phyloP scores from a whole-genome alignment of 1,139 yeast genomes.

The Pichia sp. region DNA sequence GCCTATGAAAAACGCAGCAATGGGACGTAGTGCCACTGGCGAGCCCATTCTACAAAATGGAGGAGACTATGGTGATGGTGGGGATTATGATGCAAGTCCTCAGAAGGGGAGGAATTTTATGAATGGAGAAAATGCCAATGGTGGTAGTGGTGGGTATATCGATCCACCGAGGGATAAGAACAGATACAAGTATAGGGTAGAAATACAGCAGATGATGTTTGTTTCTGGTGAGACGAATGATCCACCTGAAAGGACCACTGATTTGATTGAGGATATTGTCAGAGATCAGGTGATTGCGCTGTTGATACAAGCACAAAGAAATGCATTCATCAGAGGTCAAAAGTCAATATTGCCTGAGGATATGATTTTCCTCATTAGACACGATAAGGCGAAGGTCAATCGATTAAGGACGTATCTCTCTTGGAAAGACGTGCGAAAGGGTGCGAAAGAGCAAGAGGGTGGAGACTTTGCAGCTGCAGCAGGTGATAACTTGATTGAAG shows the following conservation, averaged over 20 bases:
- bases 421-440: conserved; percentile 97
- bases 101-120: not conserved
- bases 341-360: conserved; percentile 89
- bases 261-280: conserved; percentile 89
- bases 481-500: conserved; percentile 45
- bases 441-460: conserved; percentile 91
- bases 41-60: no score
- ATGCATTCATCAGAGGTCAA: conserved; percentile 77
- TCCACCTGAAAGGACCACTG: conserved; percentile 87
- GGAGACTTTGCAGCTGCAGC: conserved; percentile 55
- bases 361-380: conserved; percentile 83
- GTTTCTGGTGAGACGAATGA: conserved; percentile 94
- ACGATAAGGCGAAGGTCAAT: conserved; percentile 91
- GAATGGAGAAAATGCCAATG: no score
- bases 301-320: conserved; percentile 63
- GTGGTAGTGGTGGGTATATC: conserved; percentile 1
- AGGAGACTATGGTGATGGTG: not conserved
- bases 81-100: conserved; percentile 3
- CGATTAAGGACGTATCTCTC: conserved; percentile 83
- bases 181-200: conserved; percentile 72
- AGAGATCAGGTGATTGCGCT: conserved; percentile 92
- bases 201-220: conserved; percentile 98
- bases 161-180: conserved; percentile 26
- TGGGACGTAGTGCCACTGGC: no score
- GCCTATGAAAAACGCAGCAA: no score